Conservation (phyloP, 2,329 filamentous ascomycete genomes). For the Penicillium digitatum region DNA sequence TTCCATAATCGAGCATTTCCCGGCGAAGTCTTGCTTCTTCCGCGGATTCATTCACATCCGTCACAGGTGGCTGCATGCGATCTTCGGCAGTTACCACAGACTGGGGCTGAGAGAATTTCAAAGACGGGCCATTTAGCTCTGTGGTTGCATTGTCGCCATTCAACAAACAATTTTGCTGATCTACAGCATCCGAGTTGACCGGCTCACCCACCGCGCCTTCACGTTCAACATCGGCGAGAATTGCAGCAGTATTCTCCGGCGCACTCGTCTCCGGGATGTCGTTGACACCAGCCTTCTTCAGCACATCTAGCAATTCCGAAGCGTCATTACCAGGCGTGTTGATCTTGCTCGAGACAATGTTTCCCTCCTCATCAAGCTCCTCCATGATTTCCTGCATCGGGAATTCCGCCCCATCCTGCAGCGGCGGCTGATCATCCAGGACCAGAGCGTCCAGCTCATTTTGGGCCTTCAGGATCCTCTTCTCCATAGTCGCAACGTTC, state of each 20-base stretch:
- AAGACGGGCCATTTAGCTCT: constrained; percentile 4
- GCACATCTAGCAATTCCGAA: constrained; percentile 63
- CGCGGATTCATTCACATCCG: constrained; percentile 69
- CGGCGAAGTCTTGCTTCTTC: constrained; percentile 77
- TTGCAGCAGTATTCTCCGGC: constrained; percentile 13
- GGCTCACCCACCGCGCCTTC: neutral
- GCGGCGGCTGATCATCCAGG: constrained; percentile 56
- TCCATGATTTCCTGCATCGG: constrained; percentile 90
- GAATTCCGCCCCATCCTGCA: constrained; percentile 61
- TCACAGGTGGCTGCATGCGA: constrained; percentile 46
- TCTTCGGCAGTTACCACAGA: constrained; percentile 22
- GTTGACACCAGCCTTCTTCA: constrained; percentile 71
- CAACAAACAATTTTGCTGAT: neutral
- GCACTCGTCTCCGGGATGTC: constrained; percentile 38
- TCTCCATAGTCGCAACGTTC: constrained; percentile 71
- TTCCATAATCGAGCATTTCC: constrained; percentile 85
- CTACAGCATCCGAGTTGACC: neutral
- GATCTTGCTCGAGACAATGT: constrained; percentile 66
- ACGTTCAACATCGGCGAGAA: neutral
- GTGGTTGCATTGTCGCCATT: neutral
- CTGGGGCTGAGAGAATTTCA: constrained; percentile 17
- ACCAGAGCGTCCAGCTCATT: constrained; percentile 61
- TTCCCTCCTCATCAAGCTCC: constrained; percentile 84
- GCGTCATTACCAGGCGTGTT: constrained; percentile 65
- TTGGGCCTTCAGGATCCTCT: constrained; percentile 66